phyloP scores from a whole-genome alignment of 2,329 filamentous ascomycete species.

The Sporothrix mexicana region DNA sequence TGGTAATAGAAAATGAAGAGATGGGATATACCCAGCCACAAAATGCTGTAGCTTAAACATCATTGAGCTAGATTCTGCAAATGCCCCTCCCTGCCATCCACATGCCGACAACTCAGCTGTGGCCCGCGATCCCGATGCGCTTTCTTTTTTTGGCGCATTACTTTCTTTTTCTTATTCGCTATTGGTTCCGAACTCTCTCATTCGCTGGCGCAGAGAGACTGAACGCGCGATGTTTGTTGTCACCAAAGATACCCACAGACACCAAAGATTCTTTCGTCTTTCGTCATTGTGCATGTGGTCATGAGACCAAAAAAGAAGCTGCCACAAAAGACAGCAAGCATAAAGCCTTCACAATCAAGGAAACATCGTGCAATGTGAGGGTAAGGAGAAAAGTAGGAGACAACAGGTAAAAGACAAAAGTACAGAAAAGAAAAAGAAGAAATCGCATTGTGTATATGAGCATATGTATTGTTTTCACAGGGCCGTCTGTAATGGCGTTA shows the following conservation, averaged over 20 bases:
- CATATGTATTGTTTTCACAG: not conserved
- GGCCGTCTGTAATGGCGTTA: not conserved
- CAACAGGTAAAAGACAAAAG: no score
- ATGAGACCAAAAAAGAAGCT: not conserved
- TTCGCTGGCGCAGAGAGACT: not conserved
- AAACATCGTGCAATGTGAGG: no score
- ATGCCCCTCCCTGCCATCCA: no score
- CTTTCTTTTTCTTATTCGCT: not conserved
- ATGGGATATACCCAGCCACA: not conserved
- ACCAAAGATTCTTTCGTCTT: not conserved
- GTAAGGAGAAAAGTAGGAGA: no score
- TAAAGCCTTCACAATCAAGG: not conserved
- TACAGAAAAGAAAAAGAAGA: not conserved
- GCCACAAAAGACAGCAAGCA: not conserved
- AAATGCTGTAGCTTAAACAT: no score
- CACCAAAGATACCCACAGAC: not conserved
- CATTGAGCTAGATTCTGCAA: no score
- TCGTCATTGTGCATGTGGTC: slow-evolving; percentile 29
- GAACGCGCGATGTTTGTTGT: not conserved
- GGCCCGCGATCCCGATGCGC: not conserved
- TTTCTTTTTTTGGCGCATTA: not conserved
- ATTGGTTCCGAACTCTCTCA: not conserved
- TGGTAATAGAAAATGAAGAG: not conserved
- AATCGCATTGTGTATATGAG: not conserved
- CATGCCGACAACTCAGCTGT: not conserved